Evolutionary conservation across 1,284 basidiomycete species (phyloP).

Genomic region (Garcileccinum viscosum): DNA sequence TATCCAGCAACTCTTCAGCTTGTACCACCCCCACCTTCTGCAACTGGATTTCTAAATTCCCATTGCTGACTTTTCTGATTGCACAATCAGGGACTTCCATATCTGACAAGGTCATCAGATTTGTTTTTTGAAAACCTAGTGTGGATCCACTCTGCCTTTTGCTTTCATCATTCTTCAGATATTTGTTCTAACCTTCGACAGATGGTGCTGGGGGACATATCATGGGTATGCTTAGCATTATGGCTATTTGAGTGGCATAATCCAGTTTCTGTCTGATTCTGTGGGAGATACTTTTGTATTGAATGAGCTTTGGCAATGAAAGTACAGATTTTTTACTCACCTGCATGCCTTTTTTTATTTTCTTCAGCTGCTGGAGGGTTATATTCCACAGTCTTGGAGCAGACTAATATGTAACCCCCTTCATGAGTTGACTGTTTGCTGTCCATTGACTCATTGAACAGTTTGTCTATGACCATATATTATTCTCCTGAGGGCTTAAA

Average conservation of each 20-base stretch:
- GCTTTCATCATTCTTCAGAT: background rate
- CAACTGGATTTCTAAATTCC: background rate
- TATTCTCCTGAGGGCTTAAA: background rate
- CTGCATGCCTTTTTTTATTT: background rate
- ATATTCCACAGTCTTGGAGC: too few relatives aligned
- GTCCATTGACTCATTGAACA: background rate
- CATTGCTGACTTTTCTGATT: background rate
- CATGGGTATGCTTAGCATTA: background rate
- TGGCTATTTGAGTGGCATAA: background rate
- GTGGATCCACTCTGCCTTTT: background rate
- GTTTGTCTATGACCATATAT: background rate
- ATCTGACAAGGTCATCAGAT: background rate
- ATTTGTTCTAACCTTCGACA: background rate
- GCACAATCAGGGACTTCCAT: background rate
- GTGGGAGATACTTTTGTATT: background rate
- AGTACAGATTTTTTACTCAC: background rate
- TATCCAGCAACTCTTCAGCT: background rate
- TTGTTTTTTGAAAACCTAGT: background rate
- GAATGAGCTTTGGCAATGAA: background rate
- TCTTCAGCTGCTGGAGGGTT: background rate
- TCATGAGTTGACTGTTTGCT: background rate
- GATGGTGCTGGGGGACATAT: background rate
- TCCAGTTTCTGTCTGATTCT: background rate
- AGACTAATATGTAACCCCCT: background rate
- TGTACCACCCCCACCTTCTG: background rate